phyloP scores from a whole-genome alignment of 1,284 basidiomycete species.

The Phylloporus sp. region DNA sequence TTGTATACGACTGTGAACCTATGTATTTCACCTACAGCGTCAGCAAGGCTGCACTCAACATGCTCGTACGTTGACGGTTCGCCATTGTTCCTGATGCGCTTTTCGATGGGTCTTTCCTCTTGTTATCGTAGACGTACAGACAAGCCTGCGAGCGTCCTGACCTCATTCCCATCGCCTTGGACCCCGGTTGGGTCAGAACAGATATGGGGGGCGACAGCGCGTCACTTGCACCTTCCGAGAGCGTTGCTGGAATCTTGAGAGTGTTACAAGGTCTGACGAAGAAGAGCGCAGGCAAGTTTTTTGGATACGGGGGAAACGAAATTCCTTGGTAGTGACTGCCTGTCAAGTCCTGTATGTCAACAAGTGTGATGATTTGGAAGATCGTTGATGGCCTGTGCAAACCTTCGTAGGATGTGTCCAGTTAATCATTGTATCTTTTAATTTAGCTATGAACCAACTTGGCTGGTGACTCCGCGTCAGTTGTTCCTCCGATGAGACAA shows the following conservation, averaged over 20 bases:
- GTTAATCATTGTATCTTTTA: too few relatives aligned
- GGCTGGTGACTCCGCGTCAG: too few relatives aligned
- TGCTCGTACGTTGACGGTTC: too few relatives aligned
- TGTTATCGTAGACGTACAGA: constrained; percentile 37
- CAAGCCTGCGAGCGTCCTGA: constrained; percentile 29
- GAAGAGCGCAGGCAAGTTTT: constrained; percentile 13
- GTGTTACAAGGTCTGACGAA: constrained; percentile 6
- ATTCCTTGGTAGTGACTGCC: constrained; percentile 24
- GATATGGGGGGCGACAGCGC: constrained; percentile 23
- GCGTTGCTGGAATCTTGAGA: constrained; percentile 15
- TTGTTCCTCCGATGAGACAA: too few relatives aligned
- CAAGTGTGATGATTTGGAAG: too few relatives aligned
- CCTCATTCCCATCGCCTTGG: too few relatives aligned
- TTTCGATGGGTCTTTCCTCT: neutral
- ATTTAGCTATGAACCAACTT: too few relatives aligned
- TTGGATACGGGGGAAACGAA: constrained; percentile 17
- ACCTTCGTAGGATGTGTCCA: too few relatives aligned
- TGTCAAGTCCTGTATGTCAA: too few relatives aligned
- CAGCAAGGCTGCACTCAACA: constrained; percentile 36
- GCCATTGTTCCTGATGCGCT: too few relatives aligned
- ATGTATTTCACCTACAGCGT: constrained; percentile 34
- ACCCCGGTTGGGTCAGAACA: constrained; percentile 41
- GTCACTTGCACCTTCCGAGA: constrained; percentile 14
- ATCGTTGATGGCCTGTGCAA: too few relatives aligned
- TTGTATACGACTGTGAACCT: constrained; percentile 33